phyloP scores from a whole-genome alignment of 331 rosid genomes.

The Telfairia occidentalis region DNA sequence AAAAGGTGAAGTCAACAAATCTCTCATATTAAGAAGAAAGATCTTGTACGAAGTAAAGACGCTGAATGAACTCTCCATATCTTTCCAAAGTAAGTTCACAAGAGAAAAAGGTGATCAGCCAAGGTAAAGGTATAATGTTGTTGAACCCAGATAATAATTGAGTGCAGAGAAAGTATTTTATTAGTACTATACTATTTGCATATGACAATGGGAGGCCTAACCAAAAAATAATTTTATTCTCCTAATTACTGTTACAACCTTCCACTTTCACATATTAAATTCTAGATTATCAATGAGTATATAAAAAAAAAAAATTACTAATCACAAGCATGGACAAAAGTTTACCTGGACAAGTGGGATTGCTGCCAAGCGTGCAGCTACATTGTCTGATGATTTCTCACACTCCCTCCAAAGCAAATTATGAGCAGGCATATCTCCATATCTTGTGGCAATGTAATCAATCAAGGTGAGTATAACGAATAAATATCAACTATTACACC shows the following conservation, averaged over 20 bases:
- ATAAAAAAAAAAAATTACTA: not conserved
- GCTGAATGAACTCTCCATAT: not conserved
- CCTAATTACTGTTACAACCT: not conserved
- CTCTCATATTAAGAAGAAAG: not conserved
- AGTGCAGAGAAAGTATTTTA: not conserved
- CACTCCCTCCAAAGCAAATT: constrained; percentile 90
- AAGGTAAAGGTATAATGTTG: not conserved
- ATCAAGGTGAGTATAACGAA: constrained; percentile 24
- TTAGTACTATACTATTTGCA: not conserved
- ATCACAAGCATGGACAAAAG: not conserved
- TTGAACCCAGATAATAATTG: not conserved
- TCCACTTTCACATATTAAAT: not conserved
- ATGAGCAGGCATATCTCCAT: constrained; percentile 95
- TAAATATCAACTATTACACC: not conserved
- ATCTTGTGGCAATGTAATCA: constrained; percentile 35
- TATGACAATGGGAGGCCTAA: not conserved
- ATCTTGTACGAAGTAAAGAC: not conserved
- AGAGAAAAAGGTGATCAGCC: not conserved
- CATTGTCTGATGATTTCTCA: constrained; percentile 78
- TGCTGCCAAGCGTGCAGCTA: constrained; percentile 88
- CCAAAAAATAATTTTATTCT: not conserved
- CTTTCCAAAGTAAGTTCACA: not conserved
- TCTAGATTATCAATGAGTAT: not conserved
- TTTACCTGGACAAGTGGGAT: constrained; percentile 82
- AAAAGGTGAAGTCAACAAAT: too few species aligned